Evolutionary conservation across 495 filamentous ascomycete genomes (phyloP).

Genomic region (Baudoinia panamericana): DNA sequence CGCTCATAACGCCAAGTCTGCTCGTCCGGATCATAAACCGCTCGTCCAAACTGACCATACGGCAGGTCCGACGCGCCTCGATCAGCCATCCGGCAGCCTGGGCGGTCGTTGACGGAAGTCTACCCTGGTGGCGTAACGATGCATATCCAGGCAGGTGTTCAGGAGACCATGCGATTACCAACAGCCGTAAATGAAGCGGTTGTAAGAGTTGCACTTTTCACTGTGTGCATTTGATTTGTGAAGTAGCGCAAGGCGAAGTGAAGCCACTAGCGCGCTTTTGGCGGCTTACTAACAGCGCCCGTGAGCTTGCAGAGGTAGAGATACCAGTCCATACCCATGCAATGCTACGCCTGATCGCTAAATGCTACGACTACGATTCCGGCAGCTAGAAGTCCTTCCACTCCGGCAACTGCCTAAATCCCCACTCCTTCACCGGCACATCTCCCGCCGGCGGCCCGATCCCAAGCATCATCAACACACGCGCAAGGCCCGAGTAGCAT

Average conservation of each 20-base stretch:
- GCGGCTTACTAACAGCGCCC: too few species aligned
- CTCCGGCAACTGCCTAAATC: not conserved
- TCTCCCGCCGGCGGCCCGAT: not conserved
- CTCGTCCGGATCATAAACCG: conserved; percentile 40
- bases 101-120: conserved; percentile 28
- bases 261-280: too few species aligned
- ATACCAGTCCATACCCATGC: too few species aligned
- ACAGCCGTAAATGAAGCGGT: too few species aligned
- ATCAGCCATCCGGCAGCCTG: conserved; percentile 48
- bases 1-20: conserved; percentile 44
- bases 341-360: too few species aligned
- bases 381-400: too few species aligned
- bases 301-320: too few species aligned
- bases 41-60: conserved; percentile 53
- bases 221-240: too few species aligned
- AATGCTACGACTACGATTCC: too few species aligned
- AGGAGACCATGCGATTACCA: too few species aligned
- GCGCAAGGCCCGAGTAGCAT: not conserved
- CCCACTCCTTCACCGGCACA: conserved; percentile 3
- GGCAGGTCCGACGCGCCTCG: conserved; percentile 39
- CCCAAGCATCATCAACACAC: not conserved
- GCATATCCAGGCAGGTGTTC: conserved; percentile 20
- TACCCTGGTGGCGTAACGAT: conserved; percentile 18
- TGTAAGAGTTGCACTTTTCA: too few species aligned
- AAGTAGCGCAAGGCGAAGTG: too few species aligned